Evolutionary conservation across 2,329 filamentous ascomycete genomes (phyloP), one percentile per base, ranked within the genome.

Genomic region (Sarocladium brachiariae): DNA sequence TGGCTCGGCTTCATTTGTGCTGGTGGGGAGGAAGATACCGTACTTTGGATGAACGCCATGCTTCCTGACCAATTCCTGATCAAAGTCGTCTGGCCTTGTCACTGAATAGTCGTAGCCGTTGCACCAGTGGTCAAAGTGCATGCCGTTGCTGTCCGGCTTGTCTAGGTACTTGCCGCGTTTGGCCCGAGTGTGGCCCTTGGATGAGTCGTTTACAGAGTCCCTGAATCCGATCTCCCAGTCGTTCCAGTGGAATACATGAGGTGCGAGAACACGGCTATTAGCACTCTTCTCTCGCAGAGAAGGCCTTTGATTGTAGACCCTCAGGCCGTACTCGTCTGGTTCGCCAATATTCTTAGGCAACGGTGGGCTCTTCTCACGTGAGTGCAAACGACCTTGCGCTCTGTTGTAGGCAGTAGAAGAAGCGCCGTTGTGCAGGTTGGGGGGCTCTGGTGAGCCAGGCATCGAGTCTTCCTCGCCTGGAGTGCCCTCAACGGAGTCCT

Each of bases 151-250:
- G 58, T 80, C 78, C 33, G 78, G 77, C 24, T 69, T 73, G 54
- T 75, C 70, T 43, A 79, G 66, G 56, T 74, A 81, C 59, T 72
- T 75, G 57, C 77, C 77, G 47, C 78, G 70, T 53, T 75, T 74
- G 13, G 71, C 70, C 55, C 70, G 71, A 30, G 73, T 79, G 43
- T 76, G 75, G 19, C 75, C 75, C 51, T 77, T 75, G 53, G 70
- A 70, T 25, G 73, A 71, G 56, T 78, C 76, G 53, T 82, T 82
- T 53, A 72, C 72, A 3, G 76, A 78, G 57, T 82, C 79, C 19
- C 76, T 72, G 61, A 80, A 82, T 13, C 79, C 79, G 53, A 83
- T 82, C 58, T 82, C 77, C 52, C 73, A 67, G 8, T 74, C 65
- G 33, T 76, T 69, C 51, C 72, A 81, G 49, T 70, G 64, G 54